These are phyloP conservation scores for Termitomyces sp. DNA, from an alignment of 768 basidiomycete genomes.

Conservation along the genomic window DNA sequence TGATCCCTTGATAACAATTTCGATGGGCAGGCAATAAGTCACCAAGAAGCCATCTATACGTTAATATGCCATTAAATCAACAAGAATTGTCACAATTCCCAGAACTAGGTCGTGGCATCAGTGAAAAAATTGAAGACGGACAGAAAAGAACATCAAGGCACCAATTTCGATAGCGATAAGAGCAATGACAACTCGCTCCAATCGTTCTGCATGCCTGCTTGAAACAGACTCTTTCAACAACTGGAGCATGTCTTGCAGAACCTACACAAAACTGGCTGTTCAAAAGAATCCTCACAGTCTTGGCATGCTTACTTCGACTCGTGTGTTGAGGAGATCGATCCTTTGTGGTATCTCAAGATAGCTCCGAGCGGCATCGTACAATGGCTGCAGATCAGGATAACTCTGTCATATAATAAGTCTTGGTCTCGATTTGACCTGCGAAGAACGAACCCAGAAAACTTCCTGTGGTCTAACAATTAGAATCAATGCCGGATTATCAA, in stretches of 20 bases:
- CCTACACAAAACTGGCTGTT: conserved; percentile 34
- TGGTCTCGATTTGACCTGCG: neutral
- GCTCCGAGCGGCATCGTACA: conserved; percentile 89
- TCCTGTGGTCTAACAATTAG: conserved; percentile 42
- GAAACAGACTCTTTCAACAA: conserved; percentile 93
- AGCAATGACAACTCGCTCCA: conserved; percentile 90
- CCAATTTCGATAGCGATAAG: conserved; percentile 88
- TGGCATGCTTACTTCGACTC: conserved; percentile 66
- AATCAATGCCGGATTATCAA: neutral
- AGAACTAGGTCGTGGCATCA: conserved; percentile 44
- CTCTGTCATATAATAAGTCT: conserved; percentile 44
- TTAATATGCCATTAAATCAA: conserved; percentile 63
- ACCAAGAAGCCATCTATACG: neutral
- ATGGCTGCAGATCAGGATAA: conserved; percentile 90
- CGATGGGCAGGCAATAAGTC: neutral
- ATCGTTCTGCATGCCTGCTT: conserved; percentile 81
- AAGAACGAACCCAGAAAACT: conserved; percentile 79
- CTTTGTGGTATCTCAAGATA: conserved; percentile 95
- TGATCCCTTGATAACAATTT: neutral
- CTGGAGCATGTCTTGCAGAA: conserved; percentile 95
- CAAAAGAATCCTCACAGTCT: neutral
- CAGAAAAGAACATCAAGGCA: conserved; percentile 23
- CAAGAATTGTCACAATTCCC: conserved; percentile 86
- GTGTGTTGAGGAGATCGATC: conserved; percentile 87
- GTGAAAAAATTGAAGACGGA: neutral